Evolutionary conservation across 2,329 filamentous ascomycete species (phyloP).

Genomic region (Aspergillus costaricaensis): DNA sequence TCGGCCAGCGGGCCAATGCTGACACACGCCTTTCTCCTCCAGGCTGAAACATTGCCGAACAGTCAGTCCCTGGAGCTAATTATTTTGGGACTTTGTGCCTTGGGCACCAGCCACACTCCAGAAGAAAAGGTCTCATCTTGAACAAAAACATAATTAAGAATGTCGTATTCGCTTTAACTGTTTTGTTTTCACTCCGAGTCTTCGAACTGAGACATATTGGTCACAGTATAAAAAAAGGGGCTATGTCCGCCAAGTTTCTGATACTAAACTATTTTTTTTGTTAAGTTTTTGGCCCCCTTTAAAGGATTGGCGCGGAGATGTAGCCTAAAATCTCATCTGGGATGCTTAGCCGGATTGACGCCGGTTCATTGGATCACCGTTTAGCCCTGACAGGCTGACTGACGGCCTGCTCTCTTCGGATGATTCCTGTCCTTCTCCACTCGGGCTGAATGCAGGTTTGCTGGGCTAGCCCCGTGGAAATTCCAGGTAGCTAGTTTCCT

Average conservation of each 20-base stretch:
- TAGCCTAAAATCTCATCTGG: not conserved
- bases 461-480: not conserved
- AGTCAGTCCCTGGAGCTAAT: conserved; percentile 5
- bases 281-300: not conserved
- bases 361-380: not conserved
- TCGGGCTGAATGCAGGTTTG: not conserved
- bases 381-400: not conserved
- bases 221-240: not conserved
- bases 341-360: not conserved
- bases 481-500: not conserved
- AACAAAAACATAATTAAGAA: too few relatives aligned
- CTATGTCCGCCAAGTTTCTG: not conserved
- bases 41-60: not conserved
- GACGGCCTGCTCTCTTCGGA: not conserved
- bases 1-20: not conserved
- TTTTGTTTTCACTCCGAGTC: too few relatives aligned
- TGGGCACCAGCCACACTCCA: not conserved
- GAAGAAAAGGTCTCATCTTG: not conserved
- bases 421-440: not conserved
- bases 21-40: not conserved
- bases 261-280: not conserved
- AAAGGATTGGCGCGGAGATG: not conserved
- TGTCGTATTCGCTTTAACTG: too few relatives aligned
- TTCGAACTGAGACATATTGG: too few relatives aligned
- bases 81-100: not conserved